These are phyloP conservation scores for Caryopteris hybrid DNA, from an alignment of 305 asterid species.

Conservation along the genomic window DNA sequence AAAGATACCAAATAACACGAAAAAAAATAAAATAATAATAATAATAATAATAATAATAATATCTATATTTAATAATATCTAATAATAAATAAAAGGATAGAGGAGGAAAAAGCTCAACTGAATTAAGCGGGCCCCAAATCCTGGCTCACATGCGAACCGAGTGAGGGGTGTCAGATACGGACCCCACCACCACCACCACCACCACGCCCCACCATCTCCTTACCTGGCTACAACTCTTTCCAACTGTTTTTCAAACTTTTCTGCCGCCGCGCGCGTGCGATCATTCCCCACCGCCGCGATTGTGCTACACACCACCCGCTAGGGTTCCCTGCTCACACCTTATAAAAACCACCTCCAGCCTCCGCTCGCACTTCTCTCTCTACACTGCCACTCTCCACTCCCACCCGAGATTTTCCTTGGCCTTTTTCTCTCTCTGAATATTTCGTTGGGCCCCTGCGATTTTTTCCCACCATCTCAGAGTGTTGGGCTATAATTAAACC, in stretches of 20 bases:
- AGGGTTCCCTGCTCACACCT: slow-evolving; percentile 22
- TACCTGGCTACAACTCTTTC: slow-evolving; percentile 47
- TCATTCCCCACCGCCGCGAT: slow-evolving; percentile 31
- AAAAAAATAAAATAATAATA: too few relatives aligned
- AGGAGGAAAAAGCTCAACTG: neutral
- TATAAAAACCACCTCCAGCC: slow-evolving; percentile 29
- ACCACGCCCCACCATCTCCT: slow-evolving; percentile 25
- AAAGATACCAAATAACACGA: too few relatives aligned
- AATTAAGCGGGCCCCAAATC: slow-evolving; percentile 21
- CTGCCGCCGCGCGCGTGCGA: slow-evolving; percentile 33
- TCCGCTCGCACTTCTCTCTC: slow-evolving; percentile 22
- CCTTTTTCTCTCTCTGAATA: neutral
- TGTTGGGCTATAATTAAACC: slow-evolving; percentile 44
- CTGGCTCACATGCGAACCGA: slow-evolving; percentile 53
- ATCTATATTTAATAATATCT: too few relatives aligned
- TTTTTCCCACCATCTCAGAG: slow-evolving; percentile 26
- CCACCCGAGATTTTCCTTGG: too few relatives aligned
- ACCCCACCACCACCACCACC: slow-evolving; percentile 32
- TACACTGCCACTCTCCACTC: slow-evolving; percentile 1
- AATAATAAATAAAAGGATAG: too few relatives aligned
- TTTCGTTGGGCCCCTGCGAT: slow-evolving; percentile 16
- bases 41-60: too few relatives aligned
- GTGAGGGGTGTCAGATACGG: slow-evolving; percentile 50
- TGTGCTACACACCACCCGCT: neutral
- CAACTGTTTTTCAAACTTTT: slow-evolving; percentile 33